Conservation (phyloP, 345 rosid genomes). For the Camelina laxa region DNA sequence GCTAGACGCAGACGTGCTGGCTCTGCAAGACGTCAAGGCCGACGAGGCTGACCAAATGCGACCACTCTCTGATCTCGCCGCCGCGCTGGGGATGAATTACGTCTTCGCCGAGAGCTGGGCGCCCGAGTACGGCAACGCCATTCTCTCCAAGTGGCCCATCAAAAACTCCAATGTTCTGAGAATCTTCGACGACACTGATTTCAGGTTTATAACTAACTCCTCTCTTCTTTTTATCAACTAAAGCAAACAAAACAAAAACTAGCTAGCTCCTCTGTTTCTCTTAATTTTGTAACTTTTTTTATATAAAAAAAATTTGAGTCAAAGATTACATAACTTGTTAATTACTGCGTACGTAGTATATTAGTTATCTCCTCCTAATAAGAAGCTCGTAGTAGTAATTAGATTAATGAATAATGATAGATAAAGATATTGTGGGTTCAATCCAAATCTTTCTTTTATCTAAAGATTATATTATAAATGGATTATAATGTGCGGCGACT, state of each 20-base stretch:
- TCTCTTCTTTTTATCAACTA: not conserved
- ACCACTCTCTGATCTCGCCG: constrained; percentile 93
- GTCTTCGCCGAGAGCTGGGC: constrained; percentile 99
- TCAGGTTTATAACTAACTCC: constrained; percentile 53
- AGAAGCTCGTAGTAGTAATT: not conserved
- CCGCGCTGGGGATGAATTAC: constrained; percentile 82
- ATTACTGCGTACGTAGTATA: not conserved
- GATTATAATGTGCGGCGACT: not conserved
- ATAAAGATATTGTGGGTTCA: not conserved
- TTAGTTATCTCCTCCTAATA: not conserved
- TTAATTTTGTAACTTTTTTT: too few relatives aligned
- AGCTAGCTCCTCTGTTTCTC: not conserved
- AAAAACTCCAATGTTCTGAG: constrained; percentile 67
- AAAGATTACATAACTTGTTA: not conserved
- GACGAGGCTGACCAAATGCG: constrained; percentile 91
- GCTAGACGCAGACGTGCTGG: constrained; percentile 82
- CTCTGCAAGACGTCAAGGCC: constrained; percentile 93
- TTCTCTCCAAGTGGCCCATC: constrained; percentile 90
- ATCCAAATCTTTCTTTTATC: too few relatives aligned
- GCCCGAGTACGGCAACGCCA: constrained; percentile 96
- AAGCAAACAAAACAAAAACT: too few relatives aligned
- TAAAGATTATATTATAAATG: too few relatives aligned
- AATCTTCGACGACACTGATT: constrained; percentile 88
- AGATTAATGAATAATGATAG: not conserved
- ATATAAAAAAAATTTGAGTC: too few relatives aligned